Conservation (phyloP, 1,284 basidiomycete genomes). For the Psilocybe mexicana region DNA sequence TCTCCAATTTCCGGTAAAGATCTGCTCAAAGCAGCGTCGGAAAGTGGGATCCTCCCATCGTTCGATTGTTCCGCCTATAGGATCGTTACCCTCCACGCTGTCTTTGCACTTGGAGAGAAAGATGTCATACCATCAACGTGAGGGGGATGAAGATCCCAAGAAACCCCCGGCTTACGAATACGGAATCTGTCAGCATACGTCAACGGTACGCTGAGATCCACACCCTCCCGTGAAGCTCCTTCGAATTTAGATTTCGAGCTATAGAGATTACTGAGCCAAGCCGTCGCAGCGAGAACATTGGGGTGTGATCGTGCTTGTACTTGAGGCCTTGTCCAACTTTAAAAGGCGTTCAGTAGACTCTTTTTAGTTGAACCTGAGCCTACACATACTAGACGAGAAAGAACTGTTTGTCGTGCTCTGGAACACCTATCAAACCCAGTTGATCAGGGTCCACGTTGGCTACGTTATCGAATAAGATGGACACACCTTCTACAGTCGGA, state of each 20-base stretch:
- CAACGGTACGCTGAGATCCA: constrained; percentile 69
- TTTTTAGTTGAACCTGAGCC: background rate
- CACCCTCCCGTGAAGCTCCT: constrained; percentile 40
- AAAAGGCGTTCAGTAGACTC: background rate
- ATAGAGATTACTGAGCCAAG: constrained; percentile 69
- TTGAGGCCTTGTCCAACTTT: constrained; percentile 70
- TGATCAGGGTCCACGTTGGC: background rate
- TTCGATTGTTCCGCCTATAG: constrained; percentile 75
- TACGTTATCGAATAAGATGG: background rate
- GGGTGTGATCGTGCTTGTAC: constrained; percentile 75
- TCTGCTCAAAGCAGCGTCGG: constrained; percentile 64
- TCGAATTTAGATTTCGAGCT: constrained; percentile 37
- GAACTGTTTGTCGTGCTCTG: constrained; percentile 66
- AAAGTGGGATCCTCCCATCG: constrained; percentile 82
- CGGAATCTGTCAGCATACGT: constrained; percentile 83
- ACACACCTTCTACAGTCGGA: constrained; percentile 51
- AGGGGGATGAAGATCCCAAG: constrained; percentile 70
- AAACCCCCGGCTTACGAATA: constrained; percentile 73
- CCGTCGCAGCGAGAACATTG: constrained; percentile 60
- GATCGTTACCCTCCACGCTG: background rate
- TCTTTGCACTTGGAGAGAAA: background rate
- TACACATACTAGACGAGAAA: constrained; percentile 64
- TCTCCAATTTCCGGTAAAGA: constrained; percentile 69
- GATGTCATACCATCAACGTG: constrained; percentile 68
- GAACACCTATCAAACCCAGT: constrained; percentile 42